Evolutionary conservation across 2,329 filamentous ascomycete genomes (phyloP).

Genomic region (Allantophomopsis lycopodina): DNA sequence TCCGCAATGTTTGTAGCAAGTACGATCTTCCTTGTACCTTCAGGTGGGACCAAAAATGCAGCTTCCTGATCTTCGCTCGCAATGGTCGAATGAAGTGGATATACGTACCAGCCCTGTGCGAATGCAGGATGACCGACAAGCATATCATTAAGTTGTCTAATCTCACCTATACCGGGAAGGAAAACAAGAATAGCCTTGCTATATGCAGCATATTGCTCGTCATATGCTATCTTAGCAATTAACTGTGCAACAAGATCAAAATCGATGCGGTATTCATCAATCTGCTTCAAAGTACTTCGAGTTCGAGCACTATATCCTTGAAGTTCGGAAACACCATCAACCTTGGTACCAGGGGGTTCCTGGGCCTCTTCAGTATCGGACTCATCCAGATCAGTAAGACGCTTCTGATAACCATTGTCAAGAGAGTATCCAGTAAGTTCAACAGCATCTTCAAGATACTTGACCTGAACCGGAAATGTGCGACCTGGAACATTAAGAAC

Average conservation of each 20-base stretch:
- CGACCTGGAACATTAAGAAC: slow-evolving; percentile 84
- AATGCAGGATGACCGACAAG: slow-evolving; percentile 67
- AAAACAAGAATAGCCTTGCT: slow-evolving; percentile 93
- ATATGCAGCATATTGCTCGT: slow-evolving; percentile 51
- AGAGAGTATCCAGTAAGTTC: slow-evolving; percentile 67
- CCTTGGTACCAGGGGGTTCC: slow-evolving; percentile 30
- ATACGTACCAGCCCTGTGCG: slow-evolving; percentile 65
- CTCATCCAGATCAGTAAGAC: slow-evolving; percentile 49
- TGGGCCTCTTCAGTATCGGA: slow-evolving; percentile 31
- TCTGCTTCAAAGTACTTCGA: slow-evolving; percentile 55
- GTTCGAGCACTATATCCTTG: slow-evolving; percentile 66
- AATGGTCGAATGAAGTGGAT: slow-evolving; percentile 86
- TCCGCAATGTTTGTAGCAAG: slow-evolving; percentile 97
- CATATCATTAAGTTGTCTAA: slow-evolving; percentile 76
- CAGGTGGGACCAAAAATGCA: slow-evolving; percentile 75
- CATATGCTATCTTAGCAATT: slow-evolving; percentile 60
- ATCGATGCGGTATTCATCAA: slow-evolving; percentile 87
- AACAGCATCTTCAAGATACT: slow-evolving; percentile 84
- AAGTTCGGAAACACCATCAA: slow-evolving; percentile 50
- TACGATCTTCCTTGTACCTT: slow-evolving; percentile 79
- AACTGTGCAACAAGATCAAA: slow-evolving; percentile 76
- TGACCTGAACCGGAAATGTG: slow-evolving; percentile 82
- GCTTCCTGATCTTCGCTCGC: slow-evolving; percentile 93
- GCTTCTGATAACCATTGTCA: slow-evolving; percentile 29
- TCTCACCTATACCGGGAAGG: slow-evolving; percentile 87